Evolutionary conservation across 768 basidiomycete species (phyloP).

Genomic region (Boletus sensibilis): DNA sequence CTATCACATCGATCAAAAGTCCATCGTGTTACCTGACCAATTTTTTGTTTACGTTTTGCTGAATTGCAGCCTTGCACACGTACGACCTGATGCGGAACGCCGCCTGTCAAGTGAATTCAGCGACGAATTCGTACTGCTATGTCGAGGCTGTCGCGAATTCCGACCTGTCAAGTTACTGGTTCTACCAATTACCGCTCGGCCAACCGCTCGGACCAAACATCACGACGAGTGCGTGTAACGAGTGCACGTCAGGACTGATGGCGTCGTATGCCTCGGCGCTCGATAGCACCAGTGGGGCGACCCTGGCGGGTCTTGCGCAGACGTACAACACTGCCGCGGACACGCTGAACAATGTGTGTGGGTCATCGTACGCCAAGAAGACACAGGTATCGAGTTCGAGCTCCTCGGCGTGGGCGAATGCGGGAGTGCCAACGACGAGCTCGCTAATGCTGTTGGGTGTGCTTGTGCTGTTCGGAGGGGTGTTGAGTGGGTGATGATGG

Average conservation of each 20-base stretch:
- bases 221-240: slow-evolving; percentile 55
- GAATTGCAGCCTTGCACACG: slow-evolving; percentile 51
- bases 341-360: slow-evolving; percentile 49
- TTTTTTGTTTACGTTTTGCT: not conserved
- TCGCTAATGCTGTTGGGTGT: slow-evolving; percentile 10
- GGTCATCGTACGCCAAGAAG: slow-evolving; percentile 42
- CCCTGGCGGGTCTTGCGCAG: slow-evolving; percentile 38
- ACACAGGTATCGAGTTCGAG: slow-evolving; percentile 11
- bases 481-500: slow-evolving; percentile 13
- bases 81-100: slow-evolving; percentile 61
- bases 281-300: slow-evolving; percentile 32
- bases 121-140: slow-evolving; percentile 70
- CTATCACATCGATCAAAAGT: not conserved
- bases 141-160: slow-evolving; percentile 55
- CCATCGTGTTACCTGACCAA: not conserved
- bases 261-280: slow-evolving; percentile 49
- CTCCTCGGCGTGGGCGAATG: slow-evolving; percentile 11
- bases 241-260: slow-evolving; percentile 64
- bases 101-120: slow-evolving; percentile 58
- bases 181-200: slow-evolving; percentile 68
- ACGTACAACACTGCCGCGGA: slow-evolving; percentile 52
- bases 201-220: slow-evolving; percentile 45
- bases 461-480: slow-evolving; percentile 13
- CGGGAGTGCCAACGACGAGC: not conserved
- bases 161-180: slow-evolving; percentile 68